Conservation (phyloP, 805 yeast genomes). For the Kuraishia molischiana region DNA sequence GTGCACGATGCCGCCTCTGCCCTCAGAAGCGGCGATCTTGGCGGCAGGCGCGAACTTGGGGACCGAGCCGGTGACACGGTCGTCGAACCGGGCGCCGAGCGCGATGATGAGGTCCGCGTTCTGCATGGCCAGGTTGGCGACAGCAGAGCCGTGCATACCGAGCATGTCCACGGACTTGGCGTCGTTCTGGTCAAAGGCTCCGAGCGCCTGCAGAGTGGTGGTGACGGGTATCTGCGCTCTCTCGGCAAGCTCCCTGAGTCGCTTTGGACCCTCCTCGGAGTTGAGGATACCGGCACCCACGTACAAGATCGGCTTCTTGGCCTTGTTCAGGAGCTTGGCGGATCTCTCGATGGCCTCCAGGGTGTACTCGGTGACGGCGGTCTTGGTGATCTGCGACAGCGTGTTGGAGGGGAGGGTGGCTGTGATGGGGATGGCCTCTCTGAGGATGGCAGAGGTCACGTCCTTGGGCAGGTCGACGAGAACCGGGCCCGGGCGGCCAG, state of each 20-base stretch:
- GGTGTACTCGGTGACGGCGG: conserved; percentile 66
- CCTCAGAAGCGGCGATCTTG: conserved; percentile 75
- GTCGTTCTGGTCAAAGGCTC: conserved; percentile 89
- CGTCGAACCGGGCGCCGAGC: conserved; percentile 95
- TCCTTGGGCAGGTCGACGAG: conserved; percentile 96
- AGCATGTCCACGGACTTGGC: conserved; percentile 89
- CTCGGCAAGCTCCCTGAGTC: conserved; percentile 77
- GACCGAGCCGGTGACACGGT: conserved; percentile 88
- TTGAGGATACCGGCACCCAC: conserved; percentile 89
- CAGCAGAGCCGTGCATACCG: conserved; percentile 97
- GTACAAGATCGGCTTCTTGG: conserved; percentile 82
- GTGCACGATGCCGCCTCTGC: conserved; percentile 93
- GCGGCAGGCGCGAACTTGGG: conserved; percentile 92
- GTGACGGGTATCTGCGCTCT: conserved; percentile 93
- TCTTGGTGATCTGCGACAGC: conserved; percentile 57
- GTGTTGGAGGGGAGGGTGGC: conserved; percentile 71
- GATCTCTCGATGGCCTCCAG: conserved; percentile 65
- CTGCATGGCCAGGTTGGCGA: conserved; percentile 92
- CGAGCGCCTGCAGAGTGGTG: conserved; percentile 88
- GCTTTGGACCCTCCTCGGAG: conserved; percentile 68
- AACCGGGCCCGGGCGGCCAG: conserved; percentile 98
- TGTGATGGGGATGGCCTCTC: conserved; percentile 75
- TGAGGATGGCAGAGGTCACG: conserved; percentile 86
- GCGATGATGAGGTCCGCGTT: conserved; percentile 89
- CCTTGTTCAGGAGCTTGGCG: conserved; percentile 67